Evolutionary conservation across 768 basidiomycete species (phyloP).

Genomic region (Mrakia gelida): DNA sequence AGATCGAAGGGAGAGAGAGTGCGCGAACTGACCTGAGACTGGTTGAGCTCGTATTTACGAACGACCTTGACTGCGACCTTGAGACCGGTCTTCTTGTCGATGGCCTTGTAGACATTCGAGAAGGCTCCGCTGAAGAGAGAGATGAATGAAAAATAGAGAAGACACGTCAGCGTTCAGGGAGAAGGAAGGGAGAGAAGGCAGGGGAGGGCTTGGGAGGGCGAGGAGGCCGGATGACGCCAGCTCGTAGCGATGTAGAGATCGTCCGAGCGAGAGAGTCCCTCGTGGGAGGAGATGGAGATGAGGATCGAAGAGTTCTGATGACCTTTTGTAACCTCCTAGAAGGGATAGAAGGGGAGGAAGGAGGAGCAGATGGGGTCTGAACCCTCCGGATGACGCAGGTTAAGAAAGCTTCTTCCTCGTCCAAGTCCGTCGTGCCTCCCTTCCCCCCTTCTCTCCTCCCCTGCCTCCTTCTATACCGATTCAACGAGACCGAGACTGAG

Average conservation of each 20-base stretch:
- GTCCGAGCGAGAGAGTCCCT: too few relatives aligned
- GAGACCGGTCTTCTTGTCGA: slow-evolving; percentile 66
- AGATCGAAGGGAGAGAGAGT: slow-evolving; percentile 37
- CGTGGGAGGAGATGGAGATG: too few relatives aligned
- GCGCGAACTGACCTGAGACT: slow-evolving; percentile 37
- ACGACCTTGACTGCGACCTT: slow-evolving; percentile 61
- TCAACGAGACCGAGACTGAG: neutral
- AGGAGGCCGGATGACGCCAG: neutral
- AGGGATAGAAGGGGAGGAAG: too few relatives aligned
- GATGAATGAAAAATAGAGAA: neutral
- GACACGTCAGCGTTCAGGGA: neutral
- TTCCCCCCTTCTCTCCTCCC: neutral
- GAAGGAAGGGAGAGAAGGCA: neutral
- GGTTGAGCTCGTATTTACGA: slow-evolving; percentile 50
- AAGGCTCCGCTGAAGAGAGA: slow-evolving; percentile 64
- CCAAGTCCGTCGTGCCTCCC: too few relatives aligned
- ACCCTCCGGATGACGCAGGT: too few relatives aligned
- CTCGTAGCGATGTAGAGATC: neutral
- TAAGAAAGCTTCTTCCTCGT: too few relatives aligned
- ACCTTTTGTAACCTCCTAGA: too few relatives aligned
- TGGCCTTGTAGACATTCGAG: slow-evolving; percentile 94
- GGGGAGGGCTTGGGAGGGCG: neutral
- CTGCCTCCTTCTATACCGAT: neutral
- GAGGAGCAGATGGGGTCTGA: too few relatives aligned
- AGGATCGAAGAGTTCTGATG: too few relatives aligned